phyloP scores from a whole-genome alignment of 2,329 filamentous ascomycete species.

The Periconia sp. region DNA sequence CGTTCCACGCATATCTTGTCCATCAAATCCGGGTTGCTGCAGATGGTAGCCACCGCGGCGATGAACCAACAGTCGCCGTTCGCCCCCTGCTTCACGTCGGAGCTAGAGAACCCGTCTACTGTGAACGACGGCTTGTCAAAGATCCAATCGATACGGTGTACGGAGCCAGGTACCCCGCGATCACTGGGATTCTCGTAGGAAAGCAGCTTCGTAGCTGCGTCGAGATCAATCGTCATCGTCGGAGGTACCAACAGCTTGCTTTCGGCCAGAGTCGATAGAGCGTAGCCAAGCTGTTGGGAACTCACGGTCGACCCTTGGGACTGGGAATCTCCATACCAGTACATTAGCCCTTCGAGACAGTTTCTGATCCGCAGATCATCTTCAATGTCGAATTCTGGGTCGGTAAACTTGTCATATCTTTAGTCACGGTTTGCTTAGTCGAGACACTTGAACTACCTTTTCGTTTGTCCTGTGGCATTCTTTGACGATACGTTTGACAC shows the following conservation, averaged over 20 bases:
- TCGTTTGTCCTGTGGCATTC: constrained; percentile 79
- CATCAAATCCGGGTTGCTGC: constrained; percentile 73
- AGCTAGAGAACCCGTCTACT: constrained; percentile 75
- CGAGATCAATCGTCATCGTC: constrained; percentile 24
- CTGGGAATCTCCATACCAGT: constrained; percentile 61
- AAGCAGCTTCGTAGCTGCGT: constrained; percentile 68
- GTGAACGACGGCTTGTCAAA: constrained; percentile 79
- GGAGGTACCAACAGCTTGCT: constrained; percentile 27
- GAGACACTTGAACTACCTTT: constrained; percentile 51
- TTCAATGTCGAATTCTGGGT: constrained; percentile 83
- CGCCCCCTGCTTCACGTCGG: constrained; percentile 77
- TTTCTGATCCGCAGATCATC: constrained; percentile 63
- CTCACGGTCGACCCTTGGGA: constrained; percentile 32
- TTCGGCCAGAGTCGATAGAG: constrained; percentile 30
- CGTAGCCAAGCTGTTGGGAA: constrained; percentile 22
- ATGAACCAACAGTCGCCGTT: constrained; percentile 88
- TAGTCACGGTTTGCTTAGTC: neutral
- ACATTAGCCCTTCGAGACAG: constrained; percentile 36
- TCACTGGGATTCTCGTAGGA: constrained; percentile 24
- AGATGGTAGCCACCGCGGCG: constrained; percentile 77
- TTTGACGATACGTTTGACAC: constrained; percentile 61
- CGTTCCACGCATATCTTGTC: constrained; percentile 75
- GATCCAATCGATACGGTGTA: constrained; percentile 63
- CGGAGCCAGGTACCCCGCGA: constrained; percentile 34
- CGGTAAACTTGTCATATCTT: constrained; percentile 62